phyloP scores from a whole-genome alignment of 768 basidiomycete genomes.

The Podaxis pistillaris region DNA sequence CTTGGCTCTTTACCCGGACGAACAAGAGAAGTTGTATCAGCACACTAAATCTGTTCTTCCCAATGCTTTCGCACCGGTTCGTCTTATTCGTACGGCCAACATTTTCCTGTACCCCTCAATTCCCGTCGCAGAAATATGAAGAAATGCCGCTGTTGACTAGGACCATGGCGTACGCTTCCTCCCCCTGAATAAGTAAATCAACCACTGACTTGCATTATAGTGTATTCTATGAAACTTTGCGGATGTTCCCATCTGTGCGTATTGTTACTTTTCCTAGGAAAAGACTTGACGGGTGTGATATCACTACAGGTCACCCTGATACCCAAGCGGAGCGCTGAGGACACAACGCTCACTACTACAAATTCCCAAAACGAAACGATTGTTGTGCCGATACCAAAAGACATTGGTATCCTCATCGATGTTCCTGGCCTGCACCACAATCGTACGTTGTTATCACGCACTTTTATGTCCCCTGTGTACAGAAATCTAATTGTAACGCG shows the following conservation, averaged over 20 bases:
- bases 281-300: no score
- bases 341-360: constrained; percentile 36
- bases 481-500: not conserved
- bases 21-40: constrained; percentile 42
- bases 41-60: constrained; percentile 30
- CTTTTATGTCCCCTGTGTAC: not conserved
- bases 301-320: constrained; percentile 33
- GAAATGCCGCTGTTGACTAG: constrained; percentile 29
- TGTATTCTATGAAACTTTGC: constrained; percentile 41
- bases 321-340: constrained; percentile 46
- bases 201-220: constrained; percentile 20
- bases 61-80: constrained; percentile 18
- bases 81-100: not conserved
- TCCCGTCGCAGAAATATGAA: constrained; percentile 26
- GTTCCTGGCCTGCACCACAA: constrained; percentile 48
- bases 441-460: constrained; percentile 30
- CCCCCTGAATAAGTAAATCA: not conserved
- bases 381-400: constrained; percentile 42
- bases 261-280: no score
- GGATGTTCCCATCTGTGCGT: constrained; percentile 37
- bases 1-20: constrained; percentile 42
- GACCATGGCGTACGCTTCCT: constrained; percentile 29
- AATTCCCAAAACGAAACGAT: constrained; percentile 36
- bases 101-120: not conserved
- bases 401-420: constrained; percentile 33